These are phyloP conservation scores for Phytophthora megakarya DNA, from an alignment of 352 stramenopile species.

Conservation along the genomic window DNA sequence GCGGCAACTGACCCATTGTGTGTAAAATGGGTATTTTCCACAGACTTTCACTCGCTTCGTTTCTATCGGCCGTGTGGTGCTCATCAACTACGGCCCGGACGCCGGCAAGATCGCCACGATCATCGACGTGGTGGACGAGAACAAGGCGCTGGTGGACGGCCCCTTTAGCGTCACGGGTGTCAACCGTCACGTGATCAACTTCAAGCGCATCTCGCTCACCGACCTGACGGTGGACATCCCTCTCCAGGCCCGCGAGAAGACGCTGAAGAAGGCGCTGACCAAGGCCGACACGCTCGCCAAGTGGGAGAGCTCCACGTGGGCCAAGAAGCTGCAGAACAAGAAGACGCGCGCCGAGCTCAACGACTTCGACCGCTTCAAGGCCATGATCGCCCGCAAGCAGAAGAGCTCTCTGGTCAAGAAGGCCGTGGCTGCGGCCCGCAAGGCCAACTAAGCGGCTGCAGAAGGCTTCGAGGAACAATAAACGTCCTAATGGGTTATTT, in stretches of 20 bases:
- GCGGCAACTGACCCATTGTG: constrained; percentile 5
- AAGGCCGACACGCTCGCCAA: constrained; percentile 92
- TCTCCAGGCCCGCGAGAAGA: constrained; percentile 94
- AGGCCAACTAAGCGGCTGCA: constrained; percentile 57
- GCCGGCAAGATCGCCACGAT: constrained; percentile 98
- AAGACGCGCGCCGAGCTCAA: constrained; percentile 93
- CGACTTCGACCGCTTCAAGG: constrained; percentile 99
- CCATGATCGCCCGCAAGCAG: constrained; percentile 99
- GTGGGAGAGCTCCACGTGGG: constrained; percentile 96
- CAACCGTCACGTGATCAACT: constrained; percentile 98
- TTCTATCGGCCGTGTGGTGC: constrained; percentile 98
- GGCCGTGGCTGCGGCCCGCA: constrained; percentile 74
- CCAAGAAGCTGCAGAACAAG: constrained; percentile 98
- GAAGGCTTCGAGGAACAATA: constrained; percentile 36
- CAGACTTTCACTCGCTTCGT: constrained; percentile 99
- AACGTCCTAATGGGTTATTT: constrained; percentile 49
- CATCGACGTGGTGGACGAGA: constrained; percentile 99
- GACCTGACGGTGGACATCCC: constrained; percentile 97
- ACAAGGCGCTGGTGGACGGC: constrained; percentile 98
- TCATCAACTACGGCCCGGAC: constrained; percentile 99
- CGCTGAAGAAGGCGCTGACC: constrained; percentile 91
- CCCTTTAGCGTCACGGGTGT: constrained; percentile 95
- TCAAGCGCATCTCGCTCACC: constrained; percentile 97
- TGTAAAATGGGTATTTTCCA: not conserved
- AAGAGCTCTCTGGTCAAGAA: constrained; percentile 96